Base-by-base conservation (phyloP, 2,329 filamentous ascomycete genomes). In the Diaporthe sp. region DNA sequence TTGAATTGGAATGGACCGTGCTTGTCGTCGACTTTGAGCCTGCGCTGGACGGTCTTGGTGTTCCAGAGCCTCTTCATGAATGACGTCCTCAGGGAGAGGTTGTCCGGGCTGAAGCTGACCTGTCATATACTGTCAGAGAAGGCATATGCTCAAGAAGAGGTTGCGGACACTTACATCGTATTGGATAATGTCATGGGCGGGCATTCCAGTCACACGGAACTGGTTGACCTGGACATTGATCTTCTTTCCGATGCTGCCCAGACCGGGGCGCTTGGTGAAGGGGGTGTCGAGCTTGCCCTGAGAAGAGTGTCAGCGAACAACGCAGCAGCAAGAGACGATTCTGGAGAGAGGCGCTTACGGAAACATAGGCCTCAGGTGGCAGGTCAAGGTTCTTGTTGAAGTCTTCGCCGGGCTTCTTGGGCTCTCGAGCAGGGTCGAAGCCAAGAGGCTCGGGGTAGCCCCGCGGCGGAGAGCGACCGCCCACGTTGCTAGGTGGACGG, bases 41-140 rank as follows among this genome's bases (percentile, higher is more conserved):
- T 83, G 0, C 83, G 76, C 81, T 93, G 89, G 9, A 95, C 87
- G 0, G 85, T 83, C 1, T 88, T 85, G 0, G 92, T 93, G 1
- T 90, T 84, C 95, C 95, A 98, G 38, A 95, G 89, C 81, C 94
- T 95, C 81, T 91, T 92, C 6, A 97, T 85, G 5, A 89, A 89
- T 6, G 89, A 87, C 4, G 84, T 80, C 82, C 93, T 40, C 7
- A 40, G 9, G 28, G 47, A 94, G 74, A 92, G 89, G 0, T 84
- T 85, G 12, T 91, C 91, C 1, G 88, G 90, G 2, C 92, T 90
- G 57, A 96, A 88, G 5, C 88, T 81, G 35, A 97, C 86, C 93
- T 95, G n/a, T 35, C 25, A 42, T 3, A 61, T 42, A 38, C 64
- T 61, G 38, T 76, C 57, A 80, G 76, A 64, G 42, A 50, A 10